Evolutionary conservation across 2,329 filamentous ascomycete genomes (phyloP), one percentile per base, ranked within the genome.

Genomic region (Cordyceps cateniannulata): DNA sequence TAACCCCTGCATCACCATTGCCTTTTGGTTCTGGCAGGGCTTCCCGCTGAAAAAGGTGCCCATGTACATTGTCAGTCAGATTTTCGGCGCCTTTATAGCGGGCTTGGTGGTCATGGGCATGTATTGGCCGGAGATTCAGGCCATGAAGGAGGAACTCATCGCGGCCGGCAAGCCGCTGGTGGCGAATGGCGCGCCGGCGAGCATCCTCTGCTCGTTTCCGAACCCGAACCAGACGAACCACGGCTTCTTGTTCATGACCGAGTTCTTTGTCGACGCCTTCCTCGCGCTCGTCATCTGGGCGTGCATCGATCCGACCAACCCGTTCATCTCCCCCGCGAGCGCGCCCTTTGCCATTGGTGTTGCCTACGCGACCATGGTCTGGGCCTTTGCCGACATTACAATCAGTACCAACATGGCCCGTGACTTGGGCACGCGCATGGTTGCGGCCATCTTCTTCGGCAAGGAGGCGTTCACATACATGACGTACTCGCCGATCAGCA

Each of bases 31-130:
- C 14, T 86, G 80, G 81, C 80, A 84, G 71, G 82, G 80, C 3
- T 85, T 85, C 64, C 82, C 82, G 1, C 82, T 80, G 77, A 78
- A 73, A 51, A 85, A 85, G 64, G 81, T 83, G 4, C 81, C 81
- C 0, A 71, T 78, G 54, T 84, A 85, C 67, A 82, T 85, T 64
- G 74, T 83, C 63, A 75, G 77, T 9, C 83, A 86, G 66, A 75
- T 85, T 32, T 75, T 84, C 49, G 81, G 83, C 5, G 74, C 81
- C 2, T 85, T 85, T 67, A 69, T 83, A 14, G 83, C 82, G 20
- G 81, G 77, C 3, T 66, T 85, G 18, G 56, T 85, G 3, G 71
- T 86, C 12, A 79, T 84, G 71, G 82, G 77, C 20, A 79, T 82
- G 71, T 86, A 85, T 66, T 78, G 81, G 69, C 73, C 81, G 44